Conservation (phyloP, 352 stramenopile genomes). For the Globisporangium sylvaticum region DNA sequence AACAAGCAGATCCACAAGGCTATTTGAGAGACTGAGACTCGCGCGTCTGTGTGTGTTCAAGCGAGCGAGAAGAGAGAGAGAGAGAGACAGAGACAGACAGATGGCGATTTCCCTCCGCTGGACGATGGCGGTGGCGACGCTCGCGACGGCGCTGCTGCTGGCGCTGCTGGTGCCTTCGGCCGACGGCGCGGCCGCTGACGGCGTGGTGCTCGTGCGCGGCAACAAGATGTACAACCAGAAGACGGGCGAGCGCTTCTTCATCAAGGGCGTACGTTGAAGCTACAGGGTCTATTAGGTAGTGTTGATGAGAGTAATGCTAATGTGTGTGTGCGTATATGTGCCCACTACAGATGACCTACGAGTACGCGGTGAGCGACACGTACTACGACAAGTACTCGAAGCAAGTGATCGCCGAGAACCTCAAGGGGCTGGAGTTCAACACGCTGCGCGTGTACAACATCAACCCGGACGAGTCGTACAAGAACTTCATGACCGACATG, state of each 20-base stretch:
- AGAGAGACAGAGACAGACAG: not conserved
- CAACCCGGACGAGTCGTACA: conserved; percentile 79
- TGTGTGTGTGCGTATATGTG: not conserved
- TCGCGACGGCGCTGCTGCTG: conserved; percentile 8
- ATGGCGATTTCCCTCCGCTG: conserved; percentile 6
- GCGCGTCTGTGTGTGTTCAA: not conserved
- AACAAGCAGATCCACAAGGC: not conserved
- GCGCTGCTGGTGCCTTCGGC: conserved; percentile 8
- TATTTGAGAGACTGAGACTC: not conserved
- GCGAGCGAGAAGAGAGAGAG: too few species aligned
- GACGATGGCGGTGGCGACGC: not conserved
- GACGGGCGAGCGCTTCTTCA: conserved; percentile 81
- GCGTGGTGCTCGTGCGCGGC: conserved; percentile 71
- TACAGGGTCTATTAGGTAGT: not conserved
- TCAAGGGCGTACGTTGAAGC: conserved; percentile 64
- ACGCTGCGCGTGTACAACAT: conserved; percentile 87
- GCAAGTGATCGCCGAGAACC: conserved; percentile 51
- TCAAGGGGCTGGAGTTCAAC: conserved; percentile 79
- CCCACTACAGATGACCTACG: conserved; percentile 73
- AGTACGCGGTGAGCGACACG: conserved; percentile 82
- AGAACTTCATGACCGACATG: conserved; percentile 86
- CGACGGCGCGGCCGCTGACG: conserved; percentile 26
- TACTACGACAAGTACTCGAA: conserved; percentile 87
- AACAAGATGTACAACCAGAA: conserved; percentile 88
- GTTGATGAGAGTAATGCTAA: not conserved